These are phyloP conservation scores for Suillus sp. DNA, from an alignment of 768 basidiomycete species.

Conservation along the genomic window DNA sequence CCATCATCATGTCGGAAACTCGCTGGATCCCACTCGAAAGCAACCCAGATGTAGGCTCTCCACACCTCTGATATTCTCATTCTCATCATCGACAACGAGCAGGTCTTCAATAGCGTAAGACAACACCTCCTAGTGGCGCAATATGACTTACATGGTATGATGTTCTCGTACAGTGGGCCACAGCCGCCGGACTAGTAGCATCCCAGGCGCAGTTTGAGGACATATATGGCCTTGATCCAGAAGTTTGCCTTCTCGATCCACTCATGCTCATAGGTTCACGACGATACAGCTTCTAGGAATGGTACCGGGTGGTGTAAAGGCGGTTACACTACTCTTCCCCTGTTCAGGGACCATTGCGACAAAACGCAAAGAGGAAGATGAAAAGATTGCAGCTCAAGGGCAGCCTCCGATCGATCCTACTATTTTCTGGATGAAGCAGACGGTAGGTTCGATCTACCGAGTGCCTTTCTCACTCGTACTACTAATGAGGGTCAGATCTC, in stretches of 20 bases:
- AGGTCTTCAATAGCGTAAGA: slow-evolving; percentile 37
- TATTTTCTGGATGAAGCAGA: slow-evolving; percentile 90
- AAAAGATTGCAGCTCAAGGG: slow-evolving; percentile 46
- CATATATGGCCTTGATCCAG: slow-evolving; percentile 71
- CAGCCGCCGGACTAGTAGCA: slow-evolving; percentile 61
- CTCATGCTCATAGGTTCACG: slow-evolving; percentile 1
- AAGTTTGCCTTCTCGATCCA: slow-evolving; percentile 41
- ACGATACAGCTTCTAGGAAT: slow-evolving; percentile 54
- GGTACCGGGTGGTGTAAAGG: slow-evolving; percentile 76
- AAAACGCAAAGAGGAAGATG: slow-evolving; percentile 62
- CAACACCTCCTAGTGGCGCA: not conserved
- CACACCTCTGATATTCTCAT: slow-evolving; percentile 5
- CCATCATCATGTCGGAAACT: slow-evolving; percentile 24
- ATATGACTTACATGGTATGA: not conserved
- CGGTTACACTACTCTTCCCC: slow-evolving; percentile 87
- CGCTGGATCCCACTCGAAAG: slow-evolving; percentile 84
- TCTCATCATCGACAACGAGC: slow-evolving; percentile 12
- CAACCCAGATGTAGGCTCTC: slow-evolving; percentile 54
- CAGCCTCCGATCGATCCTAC: slow-evolving; percentile 57
- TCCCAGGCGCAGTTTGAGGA: slow-evolving; percentile 60
- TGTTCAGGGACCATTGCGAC: slow-evolving; percentile 51
- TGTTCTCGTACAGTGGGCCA: slow-evolving; percentile 56
- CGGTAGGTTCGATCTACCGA: slow-evolving; percentile 45
- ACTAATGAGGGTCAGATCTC: slow-evolving; percentile 50
- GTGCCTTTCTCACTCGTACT: not conserved